Conservation (phyloP, 176 grass and related monocot genomes). For the Aegilops speltoides region DNA sequence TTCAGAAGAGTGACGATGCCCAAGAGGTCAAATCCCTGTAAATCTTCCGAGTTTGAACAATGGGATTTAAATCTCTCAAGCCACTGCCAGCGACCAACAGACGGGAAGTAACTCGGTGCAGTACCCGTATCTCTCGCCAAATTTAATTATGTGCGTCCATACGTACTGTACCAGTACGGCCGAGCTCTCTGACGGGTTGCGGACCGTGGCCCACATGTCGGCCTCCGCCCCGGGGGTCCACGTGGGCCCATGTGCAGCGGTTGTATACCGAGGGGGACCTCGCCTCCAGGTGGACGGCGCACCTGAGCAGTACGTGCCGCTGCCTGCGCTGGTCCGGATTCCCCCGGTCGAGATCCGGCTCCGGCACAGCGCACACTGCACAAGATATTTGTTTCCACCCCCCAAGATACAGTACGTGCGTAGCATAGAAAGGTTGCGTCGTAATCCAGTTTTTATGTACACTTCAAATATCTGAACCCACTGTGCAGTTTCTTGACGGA, state of each 20-base stretch:
- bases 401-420: not conserved
- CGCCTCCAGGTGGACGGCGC: conserved; percentile 20
- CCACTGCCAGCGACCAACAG: not conserved
- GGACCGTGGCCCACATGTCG: conserved; percentile 6
- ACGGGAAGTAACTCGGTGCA: not conserved
- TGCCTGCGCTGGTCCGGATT: not conserved
- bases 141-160: not conserved
- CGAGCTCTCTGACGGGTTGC: not conserved
- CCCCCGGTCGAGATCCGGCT: not conserved
- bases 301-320: conserved; percentile 19
- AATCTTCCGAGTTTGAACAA: no score
- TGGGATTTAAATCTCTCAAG: no score
- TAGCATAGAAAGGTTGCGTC: not conserved
- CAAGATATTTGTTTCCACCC: conserved; percentile 1
- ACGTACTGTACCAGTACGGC: not conserved
- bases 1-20: not conserved
- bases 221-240: not conserved
- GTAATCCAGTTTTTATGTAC: no score
- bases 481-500: not conserved
- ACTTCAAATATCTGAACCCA: not conserved
- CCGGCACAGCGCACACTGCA: not conserved
- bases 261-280: not conserved
- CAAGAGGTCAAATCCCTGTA: not conserved
- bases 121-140: not conserved
- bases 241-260: conserved; percentile 6